phyloP scores from a whole-genome alignment of 805 yeast species.

The Sugiyamaella valdiviana region DNA sequence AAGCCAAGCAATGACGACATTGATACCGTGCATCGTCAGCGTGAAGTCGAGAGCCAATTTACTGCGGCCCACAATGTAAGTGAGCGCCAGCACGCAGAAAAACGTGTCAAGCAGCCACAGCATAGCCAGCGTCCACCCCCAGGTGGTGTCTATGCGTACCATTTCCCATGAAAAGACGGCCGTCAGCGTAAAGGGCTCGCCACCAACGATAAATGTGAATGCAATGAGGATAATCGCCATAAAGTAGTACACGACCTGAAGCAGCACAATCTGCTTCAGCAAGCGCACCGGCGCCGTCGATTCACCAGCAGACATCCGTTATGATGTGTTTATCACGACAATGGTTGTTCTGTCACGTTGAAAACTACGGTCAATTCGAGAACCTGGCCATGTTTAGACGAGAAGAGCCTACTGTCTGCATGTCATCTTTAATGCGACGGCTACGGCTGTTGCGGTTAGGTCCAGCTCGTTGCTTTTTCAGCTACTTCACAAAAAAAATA shows the following conservation, averaged over 20 bases:
- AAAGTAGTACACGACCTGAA: slow-evolving; percentile 73
- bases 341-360: neutral
- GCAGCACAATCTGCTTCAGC: slow-evolving; percentile 62
- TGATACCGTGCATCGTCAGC: slow-evolving; percentile 79
- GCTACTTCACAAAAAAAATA: neutral
- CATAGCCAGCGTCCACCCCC: slow-evolving; percentile 67
- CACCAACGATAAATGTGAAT: slow-evolving; percentile 60
- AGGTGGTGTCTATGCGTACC: slow-evolving; percentile 64
- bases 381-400: neutral
- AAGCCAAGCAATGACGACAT: slow-evolving; percentile 62
- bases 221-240: slow-evolving; percentile 64
- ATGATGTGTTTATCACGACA: too few species aligned
- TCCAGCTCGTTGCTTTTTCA: neutral
- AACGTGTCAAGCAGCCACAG: slow-evolving; percentile 83
- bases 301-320: neutral
- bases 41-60: slow-evolving; percentile 97
- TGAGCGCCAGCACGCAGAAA: slow-evolving; percentile 75
- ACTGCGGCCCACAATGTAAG: slow-evolving; percentile 83
- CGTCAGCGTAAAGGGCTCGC: slow-evolving; percentile 56
- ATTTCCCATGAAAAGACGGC: slow-evolving; percentile 81
- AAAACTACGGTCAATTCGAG: neutral
- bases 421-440: too few species aligned
- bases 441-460: neutral
- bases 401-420: neutral
- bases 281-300: slow-evolving; percentile 50